Conservation (phyloP, 805 yeast species). For the Ogataea polymorpha region DNA sequence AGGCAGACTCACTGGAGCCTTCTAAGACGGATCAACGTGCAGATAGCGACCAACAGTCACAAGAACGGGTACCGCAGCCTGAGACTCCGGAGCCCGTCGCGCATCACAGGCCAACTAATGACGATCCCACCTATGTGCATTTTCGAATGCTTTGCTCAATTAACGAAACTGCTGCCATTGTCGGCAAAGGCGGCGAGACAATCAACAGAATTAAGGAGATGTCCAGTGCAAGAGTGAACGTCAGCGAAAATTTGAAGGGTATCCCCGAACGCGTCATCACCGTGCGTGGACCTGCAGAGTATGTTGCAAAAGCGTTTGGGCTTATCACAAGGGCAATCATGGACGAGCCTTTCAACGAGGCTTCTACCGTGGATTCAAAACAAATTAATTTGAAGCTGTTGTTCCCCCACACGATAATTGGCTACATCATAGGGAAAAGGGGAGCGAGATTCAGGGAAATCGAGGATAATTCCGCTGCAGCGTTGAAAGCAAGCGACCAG, state of each 20-base stretch:
- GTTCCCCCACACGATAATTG: constrained; percentile 77
- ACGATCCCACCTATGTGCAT: constrained; percentile 60
- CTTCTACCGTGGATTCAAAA: constrained; percentile 53
- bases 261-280: constrained; percentile 72
- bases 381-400: constrained; percentile 58
- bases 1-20: constrained; percentile 40
- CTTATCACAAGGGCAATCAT: constrained; percentile 62
- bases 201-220: constrained; percentile 61
- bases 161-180: constrained; percentile 70
- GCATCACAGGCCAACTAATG: constrained; percentile 28
- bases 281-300: constrained; percentile 71
- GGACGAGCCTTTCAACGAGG: constrained; percentile 63
- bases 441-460: constrained; percentile 76
- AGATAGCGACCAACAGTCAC: constrained; percentile 1
- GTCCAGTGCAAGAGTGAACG: constrained; percentile 63
- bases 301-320: constrained; percentile 81
- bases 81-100: background rate
- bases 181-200: constrained; percentile 78
- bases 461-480: constrained; percentile 78
- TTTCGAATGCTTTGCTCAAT: constrained; percentile 74
- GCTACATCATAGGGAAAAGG: constrained; percentile 74
- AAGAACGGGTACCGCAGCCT: constrained; percentile 2
- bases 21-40: background rate
- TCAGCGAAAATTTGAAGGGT: constrained; percentile 68
- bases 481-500: constrained; percentile 67